Percentiles rank a stretch among this genome's conserved stretches.
These are phyloP conservation scores for Stephania cephalantha DNA, from an alignment of 164 flowering plant species.

Conservation along the genomic window DNA sequence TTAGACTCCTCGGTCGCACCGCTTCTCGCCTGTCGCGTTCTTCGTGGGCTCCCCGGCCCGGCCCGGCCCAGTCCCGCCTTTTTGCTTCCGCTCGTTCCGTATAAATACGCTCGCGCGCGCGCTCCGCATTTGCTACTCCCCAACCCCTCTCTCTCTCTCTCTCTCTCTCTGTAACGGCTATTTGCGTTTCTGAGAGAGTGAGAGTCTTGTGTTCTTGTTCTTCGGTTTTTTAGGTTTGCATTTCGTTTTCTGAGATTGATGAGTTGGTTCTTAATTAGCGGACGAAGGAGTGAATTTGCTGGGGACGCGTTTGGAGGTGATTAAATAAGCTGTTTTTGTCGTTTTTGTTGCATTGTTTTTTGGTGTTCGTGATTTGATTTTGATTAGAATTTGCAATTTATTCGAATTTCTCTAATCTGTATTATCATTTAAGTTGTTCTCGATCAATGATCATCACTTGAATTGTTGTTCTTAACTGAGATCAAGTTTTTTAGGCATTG, in stretches of 20 bases:
- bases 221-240: no score
- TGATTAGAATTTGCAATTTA: background rate
- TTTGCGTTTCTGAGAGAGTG: background rate
- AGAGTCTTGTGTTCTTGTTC: no score
- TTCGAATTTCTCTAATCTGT: background rate
- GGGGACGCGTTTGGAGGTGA: no score
- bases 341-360: no score
- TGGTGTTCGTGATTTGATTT: background rate
- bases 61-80: background rate
- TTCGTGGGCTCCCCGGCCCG: background rate
- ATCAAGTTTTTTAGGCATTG: background rate
- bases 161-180: background rate
- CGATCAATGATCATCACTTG: background rate
- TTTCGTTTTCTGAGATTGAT: no score
- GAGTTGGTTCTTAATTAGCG: no score
- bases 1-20: background rate
- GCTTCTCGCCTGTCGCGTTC: background rate
- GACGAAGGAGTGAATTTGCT: no score
- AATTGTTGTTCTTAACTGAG: background rate
- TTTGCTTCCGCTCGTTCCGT: background rate
- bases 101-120: background rate
- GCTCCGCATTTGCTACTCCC: background rate
- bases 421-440: background rate
- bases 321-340: no score
- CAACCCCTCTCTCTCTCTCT: no score